These are phyloP conservation scores for Skeletonema potamos DNA, from an alignment of 108 stramenopile genomes.

Conservation along the genomic window DNA sequence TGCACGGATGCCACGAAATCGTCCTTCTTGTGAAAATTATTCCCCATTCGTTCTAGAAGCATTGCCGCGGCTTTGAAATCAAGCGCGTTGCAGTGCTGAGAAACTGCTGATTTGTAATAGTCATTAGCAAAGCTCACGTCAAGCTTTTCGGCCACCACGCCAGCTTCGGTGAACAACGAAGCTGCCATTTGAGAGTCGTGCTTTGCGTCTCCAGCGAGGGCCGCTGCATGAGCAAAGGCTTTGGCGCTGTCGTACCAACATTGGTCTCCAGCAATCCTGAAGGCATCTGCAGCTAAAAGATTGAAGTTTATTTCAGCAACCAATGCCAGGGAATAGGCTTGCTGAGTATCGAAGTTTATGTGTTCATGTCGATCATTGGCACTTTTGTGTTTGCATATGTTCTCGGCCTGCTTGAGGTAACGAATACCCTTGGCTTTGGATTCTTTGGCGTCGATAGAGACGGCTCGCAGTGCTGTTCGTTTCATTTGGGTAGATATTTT, in stretches of 20 bases:
- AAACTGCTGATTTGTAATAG: conserved; percentile 24
- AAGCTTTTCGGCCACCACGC: conserved; percentile 26
- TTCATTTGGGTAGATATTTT: neutral
- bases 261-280: conserved; percentile 33
- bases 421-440: neutral
- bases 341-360: neutral
- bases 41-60: conserved; percentile 35
- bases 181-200: conserved; percentile 15
- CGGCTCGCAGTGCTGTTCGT: neutral
- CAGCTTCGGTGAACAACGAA: conserved; percentile 21
- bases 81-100: conserved; percentile 26
- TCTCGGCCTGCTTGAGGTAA: neutral
- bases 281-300: conserved; percentile 26
- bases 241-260: conserved; percentile 22
- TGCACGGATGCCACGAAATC: conserved; percentile 21
- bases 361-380: neutral
- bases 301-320: conserved; percentile 6
- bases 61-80: conserved; percentile 25
- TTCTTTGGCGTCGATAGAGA: neutral
- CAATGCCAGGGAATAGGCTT: neutral
- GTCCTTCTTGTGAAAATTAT: conserved; percentile 11
- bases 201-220: conserved; percentile 20
- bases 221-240: conserved; percentile 21
- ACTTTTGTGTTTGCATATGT: neutral
- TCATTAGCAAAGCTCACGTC: conserved; percentile 23